Evolutionary conservation across 2,329 filamentous ascomycete genomes (phyloP), one percentile per base, ranked within the genome.

Genomic region (Trichoderma sp.): DNA sequence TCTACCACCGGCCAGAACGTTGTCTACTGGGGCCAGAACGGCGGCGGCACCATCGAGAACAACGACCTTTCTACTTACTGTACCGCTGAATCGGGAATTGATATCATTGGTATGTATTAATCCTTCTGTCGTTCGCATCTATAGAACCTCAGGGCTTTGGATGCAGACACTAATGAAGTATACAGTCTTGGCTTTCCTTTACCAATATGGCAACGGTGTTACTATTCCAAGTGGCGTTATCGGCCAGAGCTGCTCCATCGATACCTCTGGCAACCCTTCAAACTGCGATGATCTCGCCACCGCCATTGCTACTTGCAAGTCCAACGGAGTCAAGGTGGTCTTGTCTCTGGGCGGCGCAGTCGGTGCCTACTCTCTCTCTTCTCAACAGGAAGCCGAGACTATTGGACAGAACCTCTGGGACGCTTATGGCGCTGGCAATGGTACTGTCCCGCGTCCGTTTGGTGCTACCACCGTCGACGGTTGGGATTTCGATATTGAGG

Each of bases 31-130:
- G 76, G 77, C 8, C 72, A 75, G 47, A 73, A 74, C 31, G 73
- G 72, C 49, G 79, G 73, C 19, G 66, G 64, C 13, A 52, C 76
- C 4, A 72, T 77, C 35, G 78, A 79, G 70, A 78, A 80, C 71
- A 79, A 79, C 52, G 77, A 81, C 70, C 75, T 81, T 61, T 73
- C 75, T 55, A 65, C 74, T 5, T 83, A 83, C 74, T 83, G 81
- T 71, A 77, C 74, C 13, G 70, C 76, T 0, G 73, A 74, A 10
- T 70, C 80, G 1, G 81, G 80, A 16, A 79, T 83, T 57, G 80
- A 83, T 71, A 78, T 83, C 49, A 73, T 84, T 40, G 27, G 27
- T 27, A 27, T 27, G 27, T 27, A 27, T 27, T 27, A 27, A 4
- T 27, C 27, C 2, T 27, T 27, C 27, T 27, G 27, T 27, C 27